These are phyloP conservation scores for Santalum album DNA, from an alignment of 164 flowering plant genomes.

Conservation along the genomic window DNA sequence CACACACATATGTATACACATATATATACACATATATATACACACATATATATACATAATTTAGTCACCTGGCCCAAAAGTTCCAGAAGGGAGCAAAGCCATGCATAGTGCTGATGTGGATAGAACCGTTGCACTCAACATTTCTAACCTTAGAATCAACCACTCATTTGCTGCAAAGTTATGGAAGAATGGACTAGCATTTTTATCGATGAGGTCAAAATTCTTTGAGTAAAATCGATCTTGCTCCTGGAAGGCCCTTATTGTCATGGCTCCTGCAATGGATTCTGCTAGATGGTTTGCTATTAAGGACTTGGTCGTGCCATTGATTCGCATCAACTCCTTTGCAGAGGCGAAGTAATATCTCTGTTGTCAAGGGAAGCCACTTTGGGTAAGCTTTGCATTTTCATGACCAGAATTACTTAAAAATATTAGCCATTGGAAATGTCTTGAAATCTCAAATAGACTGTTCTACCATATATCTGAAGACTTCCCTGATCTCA, in stretches of 20 bases:
- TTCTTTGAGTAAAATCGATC: conserved; percentile 43
- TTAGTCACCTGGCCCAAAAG: conserved; percentile 32
- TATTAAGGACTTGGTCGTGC: conserved; percentile 52
- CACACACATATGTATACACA: no score
- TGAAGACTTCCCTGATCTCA: no score
- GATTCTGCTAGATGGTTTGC: conserved; percentile 69
- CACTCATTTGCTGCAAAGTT: conserved; percentile 38
- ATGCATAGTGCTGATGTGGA: conserved; percentile 31
- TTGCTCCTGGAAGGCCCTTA: conserved; percentile 62
- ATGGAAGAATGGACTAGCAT: conserved; percentile 38
- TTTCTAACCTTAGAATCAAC: conserved; percentile 34
- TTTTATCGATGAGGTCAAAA: conserved; percentile 27
- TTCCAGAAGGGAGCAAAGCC: conserved; percentile 35
- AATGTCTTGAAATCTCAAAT: not conserved
- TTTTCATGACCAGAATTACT: not conserved
- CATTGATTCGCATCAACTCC: conserved; percentile 44
- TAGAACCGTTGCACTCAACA: conserved; percentile 25
- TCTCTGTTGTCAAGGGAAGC: conserved; percentile 13
- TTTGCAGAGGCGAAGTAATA: conserved; percentile 36
- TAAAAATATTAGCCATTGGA: not conserved
- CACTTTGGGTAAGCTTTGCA: no score
- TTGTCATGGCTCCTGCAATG: conserved; percentile 53
- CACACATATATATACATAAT: not conserved
- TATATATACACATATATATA: no score
- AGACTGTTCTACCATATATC: not conserved